These are phyloP conservation scores for Lyophyllum decastes DNA, from an alignment of 768 basidiomycete species.

Conservation along the genomic window DNA sequence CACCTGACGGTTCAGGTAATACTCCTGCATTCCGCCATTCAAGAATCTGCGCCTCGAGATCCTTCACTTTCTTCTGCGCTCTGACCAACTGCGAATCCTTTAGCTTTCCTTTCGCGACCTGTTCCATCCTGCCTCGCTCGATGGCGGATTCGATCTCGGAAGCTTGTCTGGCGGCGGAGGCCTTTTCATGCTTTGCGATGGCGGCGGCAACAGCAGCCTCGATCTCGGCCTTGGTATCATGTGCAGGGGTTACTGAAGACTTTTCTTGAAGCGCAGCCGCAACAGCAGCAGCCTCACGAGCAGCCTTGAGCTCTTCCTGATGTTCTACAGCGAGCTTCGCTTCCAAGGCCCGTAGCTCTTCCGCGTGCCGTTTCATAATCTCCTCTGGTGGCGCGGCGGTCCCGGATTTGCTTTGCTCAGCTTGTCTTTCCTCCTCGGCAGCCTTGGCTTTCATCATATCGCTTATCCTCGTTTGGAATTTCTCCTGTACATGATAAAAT, in stretches of 20 bases:
- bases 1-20: slow-evolving; percentile 35
- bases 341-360: slow-evolving; percentile 59
- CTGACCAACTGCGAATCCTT: slow-evolving; percentile 73
- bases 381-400: slow-evolving; percentile 34
- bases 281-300: slow-evolving; percentile 45
- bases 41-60: slow-evolving; percentile 63
- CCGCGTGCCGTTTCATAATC: slow-evolving; percentile 51
- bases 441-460: slow-evolving; percentile 54
- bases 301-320: slow-evolving; percentile 51
- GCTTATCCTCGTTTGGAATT: slow-evolving; percentile 55
- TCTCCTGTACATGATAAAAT: slow-evolving; percentile 46
- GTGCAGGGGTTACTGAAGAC: slow-evolving; percentile 23
- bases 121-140: slow-evolving; percentile 70
- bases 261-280: slow-evolving; percentile 36
- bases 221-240: slow-evolving; percentile 37
- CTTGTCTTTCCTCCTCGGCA: slow-evolving; percentile 47
- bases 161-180: slow-evolving; percentile 45
- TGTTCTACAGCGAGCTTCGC: slow-evolving; percentile 54
- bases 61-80: slow-evolving; percentile 63
- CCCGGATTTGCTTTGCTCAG: slow-evolving; percentile 27
- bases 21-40: slow-evolving; percentile 55
- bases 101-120: slow-evolving; percentile 58
- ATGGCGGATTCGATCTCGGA: slow-evolving; percentile 65
- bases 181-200: slow-evolving; percentile 48
- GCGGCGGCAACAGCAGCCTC: slow-evolving; percentile 53